These are phyloP conservation scores for Nephelium lappaceum DNA, from an alignment of 345 rosid genomes.

Conservation along the genomic window DNA sequence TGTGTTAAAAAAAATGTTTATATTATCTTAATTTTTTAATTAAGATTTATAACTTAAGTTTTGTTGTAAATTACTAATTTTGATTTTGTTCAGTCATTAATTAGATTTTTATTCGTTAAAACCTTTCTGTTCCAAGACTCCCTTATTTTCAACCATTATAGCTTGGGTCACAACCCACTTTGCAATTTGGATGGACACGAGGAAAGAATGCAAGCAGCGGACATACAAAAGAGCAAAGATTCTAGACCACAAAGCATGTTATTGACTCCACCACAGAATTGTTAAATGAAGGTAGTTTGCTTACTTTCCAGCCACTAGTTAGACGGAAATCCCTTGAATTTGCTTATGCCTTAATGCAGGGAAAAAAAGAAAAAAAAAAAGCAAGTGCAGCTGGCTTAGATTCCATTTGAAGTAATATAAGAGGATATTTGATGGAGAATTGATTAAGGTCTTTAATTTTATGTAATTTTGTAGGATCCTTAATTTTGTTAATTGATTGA, in stretches of 20 bases:
- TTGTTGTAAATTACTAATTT: too few species aligned
- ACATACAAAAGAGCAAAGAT: not conserved
- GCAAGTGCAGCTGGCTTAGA: not conserved
- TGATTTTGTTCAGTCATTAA: too few species aligned
- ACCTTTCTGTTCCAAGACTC: not conserved
- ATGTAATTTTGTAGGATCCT: too few species aligned
- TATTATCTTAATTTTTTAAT: too few species aligned
- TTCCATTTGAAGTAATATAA: not conserved
- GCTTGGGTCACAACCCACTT: not conserved
- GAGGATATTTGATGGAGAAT: not conserved
- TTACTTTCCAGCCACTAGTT: not conserved
- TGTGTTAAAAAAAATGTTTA: not conserved
- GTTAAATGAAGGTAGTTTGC: not conserved
- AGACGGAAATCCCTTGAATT: not conserved
- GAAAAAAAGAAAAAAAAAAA: too few species aligned
- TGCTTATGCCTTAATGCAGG: not conserved
- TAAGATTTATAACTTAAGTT: too few species aligned
- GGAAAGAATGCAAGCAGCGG: not conserved
- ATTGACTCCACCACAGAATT: not conserved
- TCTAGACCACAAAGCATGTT: not conserved
- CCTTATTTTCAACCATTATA: not conserved
- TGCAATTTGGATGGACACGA: not conserved
- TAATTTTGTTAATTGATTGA: too few species aligned
- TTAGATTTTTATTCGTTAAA: not conserved
- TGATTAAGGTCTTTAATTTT: too few species aligned